These are phyloP conservation scores for Coprinopsis sp. DNA, from an alignment of 768 basidiomycete genomes.

Conservation along the genomic window DNA sequence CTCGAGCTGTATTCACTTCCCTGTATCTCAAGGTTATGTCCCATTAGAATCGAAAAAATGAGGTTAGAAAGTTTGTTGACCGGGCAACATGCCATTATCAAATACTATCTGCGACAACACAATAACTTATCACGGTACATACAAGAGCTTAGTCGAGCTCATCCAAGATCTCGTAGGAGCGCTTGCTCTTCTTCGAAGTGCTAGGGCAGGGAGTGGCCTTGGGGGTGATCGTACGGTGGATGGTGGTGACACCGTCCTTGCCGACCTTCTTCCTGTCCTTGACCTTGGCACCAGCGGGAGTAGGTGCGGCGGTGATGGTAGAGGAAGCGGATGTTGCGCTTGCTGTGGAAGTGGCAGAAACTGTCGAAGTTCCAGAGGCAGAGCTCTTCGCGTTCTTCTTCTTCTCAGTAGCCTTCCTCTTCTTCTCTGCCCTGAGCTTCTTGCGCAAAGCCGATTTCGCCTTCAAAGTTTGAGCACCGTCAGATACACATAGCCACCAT, in stretches of 20 bases:
- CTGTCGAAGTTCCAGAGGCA: neutral
- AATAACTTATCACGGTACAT: too few relatives aligned
- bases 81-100: neutral
- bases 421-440: neutral
- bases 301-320: neutral
- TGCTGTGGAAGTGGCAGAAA: neutral
- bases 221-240: slow-evolving; percentile 19
- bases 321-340: neutral
- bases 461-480: too few relatives aligned
- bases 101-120: neutral
- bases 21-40: too few relatives aligned
- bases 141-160: slow-evolving; percentile 15
- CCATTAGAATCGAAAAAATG: too few relatives aligned
- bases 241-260: slow-evolving; percentile 19
- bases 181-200: slow-evolving; percentile 13
- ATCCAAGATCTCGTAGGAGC: slow-evolving; percentile 11
- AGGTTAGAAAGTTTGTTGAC: too few relatives aligned
- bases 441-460: neutral
- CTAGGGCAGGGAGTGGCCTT: slow-evolving; percentile 20
- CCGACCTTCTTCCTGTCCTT: slow-evolving; percentile 10
- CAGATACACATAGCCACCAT: too few relatives aligned
- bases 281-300: neutral
- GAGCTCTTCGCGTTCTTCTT: neutral
- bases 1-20: too few relatives aligned
- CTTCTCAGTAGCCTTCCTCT: neutral